These are phyloP conservation scores for Solanum aculeatissimum DNA, from an alignment of 305 asterid genomes.

Conservation along the genomic window DNA sequence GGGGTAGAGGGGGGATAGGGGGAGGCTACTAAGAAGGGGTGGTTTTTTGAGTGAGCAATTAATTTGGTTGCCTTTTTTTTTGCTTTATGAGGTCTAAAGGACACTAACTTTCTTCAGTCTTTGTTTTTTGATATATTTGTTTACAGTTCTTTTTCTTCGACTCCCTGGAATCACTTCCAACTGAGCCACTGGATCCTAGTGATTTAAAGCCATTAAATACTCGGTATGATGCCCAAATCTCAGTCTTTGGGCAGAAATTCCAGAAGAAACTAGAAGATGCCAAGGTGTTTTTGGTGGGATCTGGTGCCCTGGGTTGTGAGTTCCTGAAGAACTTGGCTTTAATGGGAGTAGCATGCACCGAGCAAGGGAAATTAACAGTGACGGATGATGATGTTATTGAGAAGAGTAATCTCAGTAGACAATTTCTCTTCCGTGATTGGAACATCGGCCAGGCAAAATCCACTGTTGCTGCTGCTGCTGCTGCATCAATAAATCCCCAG, in stretches of 20 bases:
- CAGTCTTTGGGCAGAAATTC: slow-evolving; percentile 80
- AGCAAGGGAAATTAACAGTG: slow-evolving; percentile 56
- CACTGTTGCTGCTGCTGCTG: slow-evolving; percentile 92
- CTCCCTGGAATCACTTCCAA: slow-evolving; percentile 87
- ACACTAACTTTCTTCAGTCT: neutral
- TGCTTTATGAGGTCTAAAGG: neutral
- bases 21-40: neutral
- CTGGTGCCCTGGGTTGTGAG: slow-evolving; percentile 98
- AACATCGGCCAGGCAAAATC: slow-evolving; percentile 98
- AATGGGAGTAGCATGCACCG: slow-evolving; percentile 86
- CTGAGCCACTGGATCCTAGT: slow-evolving; percentile 62
- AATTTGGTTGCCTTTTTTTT: neutral
- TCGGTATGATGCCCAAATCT: slow-evolving; percentile 93
- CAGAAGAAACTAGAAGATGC: slow-evolving; percentile 86
- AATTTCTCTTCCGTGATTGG: slow-evolving; percentile 96
- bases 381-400: slow-evolving; percentile 97
- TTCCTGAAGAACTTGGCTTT: slow-evolving; percentile 85
- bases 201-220: slow-evolving; percentile 68
- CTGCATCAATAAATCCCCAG: slow-evolving; percentile 49
- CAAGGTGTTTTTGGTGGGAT: slow-evolving; percentile 71
- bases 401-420: slow-evolving; percentile 94
- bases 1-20: no score
- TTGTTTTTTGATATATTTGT: neutral
- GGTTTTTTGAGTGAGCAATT: neutral
- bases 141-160: slow-evolving; percentile 88